phyloP scores from a whole-genome alignment of 176 grass and related monocot genomes.

The Oryza brachyantha region DNA sequence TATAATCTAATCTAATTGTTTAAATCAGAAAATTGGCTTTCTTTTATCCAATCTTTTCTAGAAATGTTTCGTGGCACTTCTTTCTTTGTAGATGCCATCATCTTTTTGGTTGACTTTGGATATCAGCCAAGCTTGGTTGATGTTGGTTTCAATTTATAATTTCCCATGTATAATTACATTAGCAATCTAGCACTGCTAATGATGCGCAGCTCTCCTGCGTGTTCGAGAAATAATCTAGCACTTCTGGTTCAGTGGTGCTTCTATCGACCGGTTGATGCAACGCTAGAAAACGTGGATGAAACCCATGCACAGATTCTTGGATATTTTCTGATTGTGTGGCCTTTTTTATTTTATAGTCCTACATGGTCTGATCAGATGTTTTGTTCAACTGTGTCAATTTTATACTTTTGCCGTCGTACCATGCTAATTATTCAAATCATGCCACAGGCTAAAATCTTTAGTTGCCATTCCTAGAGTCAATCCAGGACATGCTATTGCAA shows the following conservation, averaged over 20 bases:
- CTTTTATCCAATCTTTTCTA: not conserved
- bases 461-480: conserved; percentile 77
- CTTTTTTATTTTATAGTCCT: not conserved
- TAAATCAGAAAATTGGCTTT: not conserved
- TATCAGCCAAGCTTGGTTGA: not conserved
- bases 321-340: not conserved
- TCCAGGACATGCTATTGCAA: conserved; percentile 55
- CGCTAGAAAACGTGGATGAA: not conserved
- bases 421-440: not conserved
- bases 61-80: not conserved
- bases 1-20: not conserved
- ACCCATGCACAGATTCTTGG: not conserved
- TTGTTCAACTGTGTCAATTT: not conserved
- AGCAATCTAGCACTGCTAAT: not conserved
- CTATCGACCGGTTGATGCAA: not conserved
- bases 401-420: not conserved
- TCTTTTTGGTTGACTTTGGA: not conserved
- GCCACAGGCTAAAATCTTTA: conserved; percentile 75
- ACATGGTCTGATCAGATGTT: not conserved
- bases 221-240: too few species aligned
- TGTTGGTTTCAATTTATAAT: not conserved
- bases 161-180: too few species aligned
- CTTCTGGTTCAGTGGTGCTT: not conserved
- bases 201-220: too few species aligned
- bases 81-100: not conserved